Evolutionary conservation across 192 early-diverging fungal genomes (phyloP), one percentile per base, ranked within the genome.

Genomic region (Backusella tuberculispora): DNA sequence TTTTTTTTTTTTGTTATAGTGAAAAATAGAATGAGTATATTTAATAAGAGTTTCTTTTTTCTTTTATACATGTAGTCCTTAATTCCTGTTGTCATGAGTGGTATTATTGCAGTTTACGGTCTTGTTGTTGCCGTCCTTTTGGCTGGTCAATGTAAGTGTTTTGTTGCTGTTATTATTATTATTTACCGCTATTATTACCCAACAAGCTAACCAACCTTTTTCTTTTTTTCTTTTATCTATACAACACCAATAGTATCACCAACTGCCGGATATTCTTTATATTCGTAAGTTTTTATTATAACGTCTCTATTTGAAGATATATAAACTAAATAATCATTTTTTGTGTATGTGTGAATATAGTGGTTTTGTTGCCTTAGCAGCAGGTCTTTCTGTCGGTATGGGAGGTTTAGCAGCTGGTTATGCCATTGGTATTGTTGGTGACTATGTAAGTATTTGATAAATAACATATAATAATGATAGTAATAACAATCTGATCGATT

Each of bases 31-130:
- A 34, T 34, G 29, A 26, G 68, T 42, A 29, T 56, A 71, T 69
- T 37, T 82, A 81, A 73, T 76, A 40, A 75, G 71, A 63, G 10
- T 24, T 84, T 76, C 41, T 71, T 45, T 26, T 45, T 72, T 42
- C 47, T 21, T 29, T 26, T 56, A 48, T 64, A 41, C 40, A 41
- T 38, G n/a, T 64, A 77, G 71, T 87, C 90, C 50, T 89, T 96
- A 72, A 92, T 99, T 67, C 96, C 96, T 15, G 95, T 98, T 66
- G 92, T 99, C 77, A 98, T 98, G 96, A 95, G 92, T 78, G 98
- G 98, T 95, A 99, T 99, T 84, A 95, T 99, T 77, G 97, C 92
- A 82, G 95, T 99, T 80, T 99, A 99, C 85, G 98, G 98, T 46
- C 88, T 99, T 13, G 97, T 98, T 13, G 96, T 99, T 7, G 89